Evolutionary conservation across 2,329 filamentous ascomycete species (phyloP), one percentile per base, ranked within the genome.

Genomic region (Talaromyces sp.): DNA sequence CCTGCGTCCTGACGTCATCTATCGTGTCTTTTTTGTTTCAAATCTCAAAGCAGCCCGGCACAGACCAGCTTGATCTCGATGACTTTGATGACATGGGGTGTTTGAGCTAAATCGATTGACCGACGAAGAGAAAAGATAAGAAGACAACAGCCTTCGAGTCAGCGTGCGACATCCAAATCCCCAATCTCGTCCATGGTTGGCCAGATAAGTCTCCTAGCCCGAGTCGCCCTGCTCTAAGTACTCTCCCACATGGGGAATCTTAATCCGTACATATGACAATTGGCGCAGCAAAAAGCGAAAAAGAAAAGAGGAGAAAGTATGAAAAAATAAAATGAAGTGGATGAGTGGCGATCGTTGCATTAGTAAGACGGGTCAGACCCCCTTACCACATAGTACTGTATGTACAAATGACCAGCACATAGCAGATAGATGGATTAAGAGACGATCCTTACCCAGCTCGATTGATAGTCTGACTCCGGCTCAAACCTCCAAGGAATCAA

Each of bases 311-410:
- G n/a, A n/a, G n/a, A n/a, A n/a, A n/a, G n/a, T n/a, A n/a, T n/a
- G n/a, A n/a, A n/a, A n/a, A n/a, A n/a, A n/a, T 28, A 28, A 5
- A 31, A n/a, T n/a, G n/a, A 35, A 35, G 35, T 25, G 54, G 33
- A 18, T n/a, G 14, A 56, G 33, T 56, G 54, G 21, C 54, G 54
- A 56, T 56, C 37, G 54, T 39, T 23, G 54, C 54, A 56, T 39
- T 25, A 40, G 37, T 25, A 28, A 33, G 48, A 54, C 48, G 28
- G 28, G 9, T 35, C 28, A 54, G 48, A 21, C 46, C 46, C 21
- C 16, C 33, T 25, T 33, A 16, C 7, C 33, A 21, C 25, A 35
- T 28, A n/a, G n/a, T n/a, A n/a, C n/a, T n/a, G n/a, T n/a, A n/a
- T n/a, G n/a, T n/a, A n/a, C n/a, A 28, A 28, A 28, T 28, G 28